Base-by-base conservation (phyloP, 441 rosid species). In the Geranium incanum region DNA sequence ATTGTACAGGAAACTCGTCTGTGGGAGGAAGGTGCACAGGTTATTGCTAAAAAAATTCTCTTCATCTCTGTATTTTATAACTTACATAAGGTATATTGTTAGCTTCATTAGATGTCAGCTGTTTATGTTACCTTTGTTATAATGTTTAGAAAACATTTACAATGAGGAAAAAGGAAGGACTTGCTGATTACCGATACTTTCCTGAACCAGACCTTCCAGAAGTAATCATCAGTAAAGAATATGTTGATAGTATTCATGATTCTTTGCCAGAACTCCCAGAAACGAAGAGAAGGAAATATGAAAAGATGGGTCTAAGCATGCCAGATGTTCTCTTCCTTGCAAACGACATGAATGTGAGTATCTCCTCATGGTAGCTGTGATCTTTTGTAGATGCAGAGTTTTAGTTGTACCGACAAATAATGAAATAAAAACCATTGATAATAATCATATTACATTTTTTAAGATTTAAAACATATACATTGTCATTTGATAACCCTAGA, bases 131-230 rank as follows among this genome's bases (percentile, higher is more conserved):
- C 38, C 45, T 76, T 75, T 73, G 7, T 41, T 62, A 37, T 23
- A 36, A 72, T 77, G 69, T 82, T 83, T 74, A 94, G 97, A 92
- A 84, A 88, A 85, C 99, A 76, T 81, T 94, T 69, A 85, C 95
- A 57, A 94, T 94, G 99, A 90, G 97, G 86, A 94, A 90, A 76
- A 94, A 94, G 79, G 98, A 94, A 82, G 97, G 97, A 78, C 95
- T 94, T 73, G 78, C 99, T 71, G 97, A 92, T 86, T 94, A 94
- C 78, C 83, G 94, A 5, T 92, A 91, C 81, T 94, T 94, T 75
- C 97, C 97, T 3, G 99, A 94, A 83, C 99, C 97, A 65, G 97
- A 94, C 81, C 87, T 94, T 76, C 95, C 97, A 48, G 92, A 84
- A 82, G 95, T 94, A 75, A 76, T 83, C 77, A 87, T 94, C 48